A percentile compares a stretch with the other conserved stretches of the same genome.
These are phyloP conservation scores for Aspergillus unguis DNA, from an alignment of 2,329 filamentous ascomycete species.

Conservation along the genomic window DNA sequence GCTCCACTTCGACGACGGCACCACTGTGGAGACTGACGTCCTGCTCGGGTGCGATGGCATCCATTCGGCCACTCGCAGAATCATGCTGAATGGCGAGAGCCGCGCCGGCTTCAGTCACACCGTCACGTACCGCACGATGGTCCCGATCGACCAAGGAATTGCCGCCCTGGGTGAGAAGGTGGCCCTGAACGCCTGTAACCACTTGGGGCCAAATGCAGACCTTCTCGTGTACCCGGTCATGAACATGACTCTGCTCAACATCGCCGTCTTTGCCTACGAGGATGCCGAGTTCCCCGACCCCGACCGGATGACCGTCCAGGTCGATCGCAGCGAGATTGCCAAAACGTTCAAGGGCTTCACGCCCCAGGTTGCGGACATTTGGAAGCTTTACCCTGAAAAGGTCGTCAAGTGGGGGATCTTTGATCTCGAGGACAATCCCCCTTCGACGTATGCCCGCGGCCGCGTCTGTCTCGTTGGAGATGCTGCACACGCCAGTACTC, in stretches of 20 bases:
- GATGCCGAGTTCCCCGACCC: conserved; percentile 11
- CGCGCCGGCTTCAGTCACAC: conserved; percentile 49
- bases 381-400: conserved; percentile 41
- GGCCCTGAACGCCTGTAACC: conserved; percentile 51
- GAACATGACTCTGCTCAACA: conserved; percentile 15
- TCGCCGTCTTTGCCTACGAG: conserved; percentile 21
- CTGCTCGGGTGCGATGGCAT: conserved; percentile 62
- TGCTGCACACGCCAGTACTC: conserved; percentile 13
- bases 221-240: conserved; percentile 51
- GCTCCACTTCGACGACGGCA: conserved; percentile 46
- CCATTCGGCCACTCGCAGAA: conserved; percentile 51
- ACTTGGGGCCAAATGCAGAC: conserved; percentile 56
- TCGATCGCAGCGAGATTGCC: conserved; percentile 4
- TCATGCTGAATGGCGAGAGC: conserved; percentile 41
- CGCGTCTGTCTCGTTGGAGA: conserved; percentile 12
- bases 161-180: conserved; percentile 49
- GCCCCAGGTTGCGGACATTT: conserved; percentile 44
- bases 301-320: conserved; percentile 6
- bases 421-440: conserved; percentile 9
- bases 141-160: conserved; percentile 56
- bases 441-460: background rate
- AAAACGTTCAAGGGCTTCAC: background rate
- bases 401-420: conserved; percentile 13
- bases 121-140: conserved; percentile 59
- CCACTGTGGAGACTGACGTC: conserved; percentile 41